Percentiles rank a stretch among this genome's conserved stretches.
phyloP scores from a whole-genome alignment of 257 asterid genomes.

The Scutellaria barbata region DNA sequence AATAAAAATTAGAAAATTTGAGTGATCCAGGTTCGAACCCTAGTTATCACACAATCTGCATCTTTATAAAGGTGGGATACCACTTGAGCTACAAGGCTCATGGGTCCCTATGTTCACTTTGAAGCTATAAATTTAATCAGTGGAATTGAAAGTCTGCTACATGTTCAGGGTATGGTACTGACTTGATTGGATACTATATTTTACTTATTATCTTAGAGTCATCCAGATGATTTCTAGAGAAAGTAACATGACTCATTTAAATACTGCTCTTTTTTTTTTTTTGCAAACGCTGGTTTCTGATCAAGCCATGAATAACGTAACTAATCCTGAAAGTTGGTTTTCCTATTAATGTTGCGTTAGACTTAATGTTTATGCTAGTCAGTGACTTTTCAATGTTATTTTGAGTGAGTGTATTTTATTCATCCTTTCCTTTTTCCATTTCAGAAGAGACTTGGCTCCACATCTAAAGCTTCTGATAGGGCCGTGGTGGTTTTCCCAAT shows the following conservation, averaged over 20 bases:
- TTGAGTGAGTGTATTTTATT: slow-evolving; percentile 14
- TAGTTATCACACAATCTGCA: no score
- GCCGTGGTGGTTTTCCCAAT: slow-evolving; percentile 99
- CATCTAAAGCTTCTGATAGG: slow-evolving; percentile 88
- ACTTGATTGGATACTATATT: slow-evolving; percentile 15
- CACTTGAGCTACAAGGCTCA: no score
- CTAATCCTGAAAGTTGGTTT: neutral
- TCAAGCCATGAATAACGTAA: slow-evolving; percentile 10
- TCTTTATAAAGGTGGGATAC: no score
- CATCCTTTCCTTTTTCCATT: slow-evolving; percentile 38
- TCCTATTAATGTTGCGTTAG: slow-evolving; percentile 13
- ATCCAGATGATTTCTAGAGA: slow-evolving; percentile 13
- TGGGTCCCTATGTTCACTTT: slow-evolving; percentile 19
- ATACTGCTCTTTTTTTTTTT: neutral
- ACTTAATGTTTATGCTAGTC: slow-evolving; percentile 19
- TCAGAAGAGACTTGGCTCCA: slow-evolving; percentile 95
- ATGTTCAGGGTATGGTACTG: neutral
- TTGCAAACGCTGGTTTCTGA: slow-evolving; percentile 22
- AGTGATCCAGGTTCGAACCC: no score
- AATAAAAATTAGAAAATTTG: no score
- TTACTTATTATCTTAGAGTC: neutral
- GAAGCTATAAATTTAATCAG: slow-evolving; percentile 18
- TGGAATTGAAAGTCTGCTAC: neutral
- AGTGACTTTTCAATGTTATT: slow-evolving; percentile 22
- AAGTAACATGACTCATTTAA: neutral